Evolutionary conservation across 1,284 basidiomycete genomes (phyloP), one percentile per base, ranked within the genome.

Genomic region (Exobasidium rhododendri): DNA sequence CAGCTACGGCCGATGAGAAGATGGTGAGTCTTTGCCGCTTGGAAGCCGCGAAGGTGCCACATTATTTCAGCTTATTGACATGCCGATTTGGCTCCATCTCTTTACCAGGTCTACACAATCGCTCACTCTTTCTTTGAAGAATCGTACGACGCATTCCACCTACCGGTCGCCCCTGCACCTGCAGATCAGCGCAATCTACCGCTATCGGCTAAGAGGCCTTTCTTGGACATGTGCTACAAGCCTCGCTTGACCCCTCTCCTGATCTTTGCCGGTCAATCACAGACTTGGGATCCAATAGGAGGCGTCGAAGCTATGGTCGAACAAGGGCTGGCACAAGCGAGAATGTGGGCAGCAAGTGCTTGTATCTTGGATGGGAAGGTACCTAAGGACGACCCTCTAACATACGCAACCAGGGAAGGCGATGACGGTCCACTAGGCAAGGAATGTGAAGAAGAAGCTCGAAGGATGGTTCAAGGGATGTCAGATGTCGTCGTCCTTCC

Each of bases 401-500:
- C 51, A 7, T 70, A 22, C 40, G 65, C 70, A 0, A 62, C 63
- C 28, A 65, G 61, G 43, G 66, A 66, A 13, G 69, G 63, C 2
- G 64, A 72, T 26, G 52, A 67, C 17, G 64, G 69, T 6, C 70
- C 70, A 20, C 47, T 72, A 6, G 70, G 70, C 2, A 24, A 59
- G 7, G 22, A 62, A 50, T 53, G 62, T 20, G 70, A 72, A 46
- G 63, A 68, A 31, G 22, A 62, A 40, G 70, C 69, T 5, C 59
- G 70, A 22, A 59, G 53, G 17, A 17, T 61, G 56, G 58, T 29
- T 20, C n/a, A 49, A 20, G 22, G 26, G n/a, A 62, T 52, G 57
- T 47, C 63, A 0, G 58, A 67, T n/a, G 63, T 73, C 10, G 61
- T 68, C 7, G 59, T 71, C 40, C 64, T 67, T 3, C 94, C 94